Evolutionary conservation across 371 early-diverging fungal genomes (phyloP).

Genomic region (Ordospora pajunii): DNA sequence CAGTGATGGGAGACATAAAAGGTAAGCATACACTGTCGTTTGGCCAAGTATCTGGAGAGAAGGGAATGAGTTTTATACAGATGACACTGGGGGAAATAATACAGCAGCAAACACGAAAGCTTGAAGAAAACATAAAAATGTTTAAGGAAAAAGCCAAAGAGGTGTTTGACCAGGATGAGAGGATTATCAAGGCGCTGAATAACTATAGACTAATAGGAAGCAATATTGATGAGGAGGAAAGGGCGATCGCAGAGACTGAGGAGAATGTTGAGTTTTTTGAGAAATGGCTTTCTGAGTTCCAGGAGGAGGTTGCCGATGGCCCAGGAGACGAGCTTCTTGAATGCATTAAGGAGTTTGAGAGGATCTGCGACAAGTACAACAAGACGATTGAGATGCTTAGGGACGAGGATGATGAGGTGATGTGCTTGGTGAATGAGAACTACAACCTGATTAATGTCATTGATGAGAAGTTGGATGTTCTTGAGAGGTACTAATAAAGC

Average conservation of each 20-base stretch:
- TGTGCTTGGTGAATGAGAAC: conserved; percentile 56
- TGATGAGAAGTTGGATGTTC: conserved; percentile 48
- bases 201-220: conserved; percentile 36
- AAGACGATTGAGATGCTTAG: conserved; percentile 33
- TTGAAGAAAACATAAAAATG: conserved; percentile 49
- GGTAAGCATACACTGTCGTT: no score
- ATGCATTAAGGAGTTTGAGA: conserved; percentile 46
- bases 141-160: conserved; percentile 47
- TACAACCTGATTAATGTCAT: conserved; percentile 33
- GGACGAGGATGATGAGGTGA: conserved; percentile 54
- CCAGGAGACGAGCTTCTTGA: conserved; percentile 10
- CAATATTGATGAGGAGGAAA: conserved; percentile 37
- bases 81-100: conserved; percentile 48
- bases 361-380: conserved; percentile 46
- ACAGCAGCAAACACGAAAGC: conserved; percentile 34
- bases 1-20: no score
- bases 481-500: conserved; percentile 36
- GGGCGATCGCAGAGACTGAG: conserved; percentile 38
- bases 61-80: conserved; percentile 17
- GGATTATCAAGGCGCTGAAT: conserved; percentile 45
- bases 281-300: conserved; percentile 6
- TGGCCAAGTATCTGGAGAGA: background rate
- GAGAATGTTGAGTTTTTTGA: conserved; percentile 50
- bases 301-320: background rate
- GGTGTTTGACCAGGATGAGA: conserved; percentile 47